These are phyloP conservation scores for Fraxinus xanthoxyloides DNA, from an alignment of 305 asterid genomes.

Conservation along the genomic window DNA sequence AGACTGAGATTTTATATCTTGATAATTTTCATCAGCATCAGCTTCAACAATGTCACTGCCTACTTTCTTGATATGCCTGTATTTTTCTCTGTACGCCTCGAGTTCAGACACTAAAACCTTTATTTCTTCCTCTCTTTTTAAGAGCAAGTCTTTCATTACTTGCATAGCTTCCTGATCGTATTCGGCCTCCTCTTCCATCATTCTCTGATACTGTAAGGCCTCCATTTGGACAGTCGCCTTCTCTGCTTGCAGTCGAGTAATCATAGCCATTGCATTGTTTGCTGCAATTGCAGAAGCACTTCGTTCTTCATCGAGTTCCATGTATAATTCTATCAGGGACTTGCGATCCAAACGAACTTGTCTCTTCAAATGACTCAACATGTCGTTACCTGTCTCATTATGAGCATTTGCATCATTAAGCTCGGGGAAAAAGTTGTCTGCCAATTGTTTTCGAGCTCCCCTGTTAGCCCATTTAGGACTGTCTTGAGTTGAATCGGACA, in stretches of 20 bases:
- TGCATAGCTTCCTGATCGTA: conserved; percentile 87
- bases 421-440: conserved; percentile 37
- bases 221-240: conserved; percentile 98
- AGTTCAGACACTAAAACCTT: conserved; percentile 60
- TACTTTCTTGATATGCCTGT: conserved; percentile 46
- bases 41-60: conserved; percentile 74
- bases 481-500: conserved; percentile 62
- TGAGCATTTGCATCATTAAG: conserved; percentile 32
- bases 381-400: conserved; percentile 47
- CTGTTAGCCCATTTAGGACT: conserved; percentile 63
- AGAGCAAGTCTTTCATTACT: conserved; percentile 57
- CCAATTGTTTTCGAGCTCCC: conserved; percentile 26
- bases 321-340: conserved; percentile 60
- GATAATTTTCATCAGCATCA: conserved; percentile 73
- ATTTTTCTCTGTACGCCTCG: conserved; percentile 51
- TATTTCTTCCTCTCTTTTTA: conserved; percentile 68
- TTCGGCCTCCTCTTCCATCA: conserved; percentile 98
- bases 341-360: conserved; percentile 63
- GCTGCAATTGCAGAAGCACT: conserved; percentile 93
- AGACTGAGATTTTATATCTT: conserved; percentile 56
- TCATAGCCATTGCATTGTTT: conserved; percentile 98
- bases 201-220: conserved; percentile 88
- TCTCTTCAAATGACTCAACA: conserved; percentile 43
- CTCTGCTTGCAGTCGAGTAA: conserved; percentile 87
- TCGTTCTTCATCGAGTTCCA: conserved; percentile 96